These are phyloP conservation scores for Trapa bicornis DNA, from an alignment of 345 rosid genomes.

Conservation along the genomic window DNA sequence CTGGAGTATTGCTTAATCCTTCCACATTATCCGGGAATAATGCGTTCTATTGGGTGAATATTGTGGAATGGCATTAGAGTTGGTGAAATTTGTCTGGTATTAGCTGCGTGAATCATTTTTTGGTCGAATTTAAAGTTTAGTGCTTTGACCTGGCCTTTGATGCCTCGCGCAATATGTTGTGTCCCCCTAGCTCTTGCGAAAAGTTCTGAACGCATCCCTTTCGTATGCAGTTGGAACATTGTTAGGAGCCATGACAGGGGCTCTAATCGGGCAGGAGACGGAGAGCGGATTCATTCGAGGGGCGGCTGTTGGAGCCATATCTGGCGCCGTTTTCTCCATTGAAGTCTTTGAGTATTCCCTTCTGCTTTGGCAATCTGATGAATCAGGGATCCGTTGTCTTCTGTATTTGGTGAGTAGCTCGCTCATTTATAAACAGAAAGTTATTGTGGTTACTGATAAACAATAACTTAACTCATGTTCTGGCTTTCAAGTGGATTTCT, in stretches of 20 bases:
- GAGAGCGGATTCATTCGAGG: slow-evolving; percentile 98
- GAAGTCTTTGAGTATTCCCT: slow-evolving; percentile 98
- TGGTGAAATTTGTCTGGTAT: neutral
- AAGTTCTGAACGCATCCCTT: neutral
- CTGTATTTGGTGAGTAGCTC: slow-evolving; percentile 69
- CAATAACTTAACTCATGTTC: neutral
- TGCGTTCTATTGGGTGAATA: neutral
- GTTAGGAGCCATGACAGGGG: slow-evolving; percentile 97
- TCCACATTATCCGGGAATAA: neutral
- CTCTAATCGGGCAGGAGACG: slow-evolving; percentile 96
- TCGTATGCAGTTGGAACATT: slow-evolving; percentile 70
- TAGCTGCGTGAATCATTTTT: neutral
- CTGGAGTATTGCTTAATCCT: neutral
- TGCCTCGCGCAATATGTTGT: neutral
- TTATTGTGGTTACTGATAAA: too few relatives aligned
- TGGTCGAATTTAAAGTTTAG: neutral
- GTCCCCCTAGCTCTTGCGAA: neutral
- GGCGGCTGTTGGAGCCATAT: slow-evolving; percentile 95
- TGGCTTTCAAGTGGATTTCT: neutral
- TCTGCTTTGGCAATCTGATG: slow-evolving; percentile 90
- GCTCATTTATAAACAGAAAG: too few relatives aligned
- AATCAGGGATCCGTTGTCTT: slow-evolving; percentile 79
- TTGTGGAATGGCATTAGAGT: neutral
- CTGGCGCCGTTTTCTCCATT: slow-evolving; percentile 97
- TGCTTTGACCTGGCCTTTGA: neutral